Percentiles rank a stretch among this genome's conserved stretches.
Conservation (phyloP, 2,329 filamentous ascomycete species). For the Trichoderma cornu-damae region DNA sequence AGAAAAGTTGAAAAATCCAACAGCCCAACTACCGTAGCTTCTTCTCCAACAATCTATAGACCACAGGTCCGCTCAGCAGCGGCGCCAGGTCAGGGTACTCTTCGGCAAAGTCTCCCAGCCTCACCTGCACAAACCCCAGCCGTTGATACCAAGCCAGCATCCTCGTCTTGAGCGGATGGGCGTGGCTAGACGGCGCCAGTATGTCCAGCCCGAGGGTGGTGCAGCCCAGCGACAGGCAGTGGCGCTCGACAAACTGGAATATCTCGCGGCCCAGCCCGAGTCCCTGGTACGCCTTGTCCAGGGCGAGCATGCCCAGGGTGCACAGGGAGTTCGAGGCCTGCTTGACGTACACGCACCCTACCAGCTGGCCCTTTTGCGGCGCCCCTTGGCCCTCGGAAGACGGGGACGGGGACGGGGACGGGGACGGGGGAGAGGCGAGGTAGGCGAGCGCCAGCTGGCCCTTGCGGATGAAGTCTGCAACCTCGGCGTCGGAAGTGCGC, state of each 20-base stretch:
- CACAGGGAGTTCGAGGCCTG: slow-evolving; percentile 22
- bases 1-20: too few relatives aligned
- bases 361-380: neutral
- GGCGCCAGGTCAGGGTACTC: slow-evolving; percentile 29
- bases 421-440: neutral
- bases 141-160: slow-evolving; percentile 29
- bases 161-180: slow-evolving; percentile 27
- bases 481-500: slow-evolving; percentile 24
- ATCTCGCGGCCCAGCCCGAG: slow-evolving; percentile 26
- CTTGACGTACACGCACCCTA: slow-evolving; percentile 30
- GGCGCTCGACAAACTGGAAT: slow-evolving; percentile 27
- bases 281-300: slow-evolving; percentile 25
- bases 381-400: neutral
- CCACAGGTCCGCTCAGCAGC: slow-evolving; percentile 26
- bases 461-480: slow-evolving; percentile 23
- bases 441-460: slow-evolving; percentile 27
- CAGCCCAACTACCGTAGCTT: slow-evolving; percentile 3
- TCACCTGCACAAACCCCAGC: slow-evolving; percentile 28
- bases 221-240: slow-evolving; percentile 27
- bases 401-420: too few relatives aligned
- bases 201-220: slow-evolving; percentile 29
- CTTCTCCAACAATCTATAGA: slow-evolving; percentile 31
- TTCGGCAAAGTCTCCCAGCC: slow-evolving; percentile 25
- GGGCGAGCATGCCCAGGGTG: slow-evolving; percentile 29
- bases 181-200: slow-evolving; percentile 26